Evolutionary conservation across 139 green algal genomes (phyloP).

Genomic region (Tetradesmus lagerheimii): DNA sequence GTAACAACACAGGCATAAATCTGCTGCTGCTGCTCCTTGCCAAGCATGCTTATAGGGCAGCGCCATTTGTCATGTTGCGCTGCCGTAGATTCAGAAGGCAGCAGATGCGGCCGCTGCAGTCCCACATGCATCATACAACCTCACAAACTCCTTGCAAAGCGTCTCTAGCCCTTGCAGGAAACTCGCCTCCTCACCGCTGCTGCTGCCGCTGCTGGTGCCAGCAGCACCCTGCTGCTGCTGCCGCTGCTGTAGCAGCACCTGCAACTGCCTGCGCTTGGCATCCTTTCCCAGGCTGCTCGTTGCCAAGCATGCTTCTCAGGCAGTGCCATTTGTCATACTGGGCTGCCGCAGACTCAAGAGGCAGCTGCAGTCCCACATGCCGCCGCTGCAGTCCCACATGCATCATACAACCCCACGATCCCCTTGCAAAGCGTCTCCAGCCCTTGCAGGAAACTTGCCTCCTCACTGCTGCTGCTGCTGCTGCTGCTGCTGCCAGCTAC

Average conservation of each 20-base stretch:
- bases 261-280: not conserved
- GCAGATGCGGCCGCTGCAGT: not conserved
- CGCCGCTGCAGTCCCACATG: not conserved
- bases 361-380: not conserved
- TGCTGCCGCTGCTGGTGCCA: not conserved
- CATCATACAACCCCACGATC: constrained; percentile 20
- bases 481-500: not conserved
- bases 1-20: too few species aligned
- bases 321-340: too few species aligned
- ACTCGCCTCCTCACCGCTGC: not conserved
- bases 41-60: too few species aligned
- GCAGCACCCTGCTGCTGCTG: not conserved
- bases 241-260: not conserved
- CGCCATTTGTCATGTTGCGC: too few species aligned
- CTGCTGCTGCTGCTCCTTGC: too few species aligned
- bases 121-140: constrained; percentile 27
- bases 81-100: not conserved
- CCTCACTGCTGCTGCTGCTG: not conserved
- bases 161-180: not conserved
- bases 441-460: not conserved
- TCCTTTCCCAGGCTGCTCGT: too few species aligned
- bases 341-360: too few species aligned
- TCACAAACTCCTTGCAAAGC: not conserved
- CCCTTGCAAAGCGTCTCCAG: not conserved
- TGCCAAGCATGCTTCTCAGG: too few species aligned